These are phyloP conservation scores for Jaapia argillacea DNA, from an alignment of 768 basidiomycete genomes.

Conservation along the genomic window DNA sequence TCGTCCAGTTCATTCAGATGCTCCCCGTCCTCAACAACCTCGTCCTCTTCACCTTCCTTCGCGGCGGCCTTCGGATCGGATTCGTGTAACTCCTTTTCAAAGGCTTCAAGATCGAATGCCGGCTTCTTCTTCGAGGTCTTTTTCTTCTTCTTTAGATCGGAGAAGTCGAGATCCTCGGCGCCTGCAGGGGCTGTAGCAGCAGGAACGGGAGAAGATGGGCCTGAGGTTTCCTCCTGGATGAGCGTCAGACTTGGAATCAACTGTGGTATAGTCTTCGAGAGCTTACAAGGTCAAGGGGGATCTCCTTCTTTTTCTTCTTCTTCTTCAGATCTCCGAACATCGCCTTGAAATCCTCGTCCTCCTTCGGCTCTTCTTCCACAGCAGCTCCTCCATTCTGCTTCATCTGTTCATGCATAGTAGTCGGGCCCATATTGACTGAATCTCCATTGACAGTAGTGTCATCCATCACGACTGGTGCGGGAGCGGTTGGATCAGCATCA, in stretches of 20 bases:
- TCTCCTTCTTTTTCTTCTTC: slow-evolving; percentile 91
- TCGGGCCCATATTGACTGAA: slow-evolving; percentile 66
- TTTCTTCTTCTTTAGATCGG: slow-evolving; percentile 96
- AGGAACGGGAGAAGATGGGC: slow-evolving; percentile 47
- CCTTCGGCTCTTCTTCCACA: slow-evolving; percentile 36
- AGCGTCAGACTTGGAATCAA: too few species aligned
- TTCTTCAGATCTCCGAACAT: slow-evolving; percentile 88
- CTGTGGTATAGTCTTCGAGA: too few species aligned
- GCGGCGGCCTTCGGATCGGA: slow-evolving; percentile 47
- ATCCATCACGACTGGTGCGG: slow-evolving; percentile 67
- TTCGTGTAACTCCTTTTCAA: slow-evolving; percentile 78
- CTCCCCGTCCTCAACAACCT: slow-evolving; percentile 45
- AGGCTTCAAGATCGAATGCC: slow-evolving; percentile 83
- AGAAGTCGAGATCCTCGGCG: slow-evolving; percentile 82
- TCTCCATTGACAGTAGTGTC: slow-evolving; percentile 60
- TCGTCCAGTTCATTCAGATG: slow-evolving; percentile 46
- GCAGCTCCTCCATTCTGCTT: slow-evolving; percentile 32
- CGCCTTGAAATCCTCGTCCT: slow-evolving; percentile 68
- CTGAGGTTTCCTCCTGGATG: slow-evolving; percentile 41
- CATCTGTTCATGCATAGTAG: slow-evolving; percentile 71
- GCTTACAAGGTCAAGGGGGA: slow-evolving; percentile 75
- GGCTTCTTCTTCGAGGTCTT: slow-evolving; percentile 83
- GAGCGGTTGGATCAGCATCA: slow-evolving; percentile 74
- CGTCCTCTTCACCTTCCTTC: slow-evolving; percentile 45
- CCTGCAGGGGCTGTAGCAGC: slow-evolving; percentile 18